phyloP scores from a whole-genome alignment of 208 protist genomes.

The Acanthamoeba triangularis region DNA sequence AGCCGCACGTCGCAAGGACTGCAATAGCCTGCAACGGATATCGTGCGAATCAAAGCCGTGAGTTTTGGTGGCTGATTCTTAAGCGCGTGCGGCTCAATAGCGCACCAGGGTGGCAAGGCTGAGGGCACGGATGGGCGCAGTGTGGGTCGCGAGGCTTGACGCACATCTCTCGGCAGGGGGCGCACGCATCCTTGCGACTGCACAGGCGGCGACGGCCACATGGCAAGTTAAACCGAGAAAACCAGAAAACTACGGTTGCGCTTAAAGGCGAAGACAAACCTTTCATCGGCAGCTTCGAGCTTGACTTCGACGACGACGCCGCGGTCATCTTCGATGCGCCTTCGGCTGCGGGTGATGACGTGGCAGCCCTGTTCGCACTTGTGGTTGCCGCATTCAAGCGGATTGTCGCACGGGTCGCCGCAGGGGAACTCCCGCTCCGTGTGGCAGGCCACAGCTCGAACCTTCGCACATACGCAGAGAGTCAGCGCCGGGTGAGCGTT shows the following conservation, averaged over 20 bases:
- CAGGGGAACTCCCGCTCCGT: constrained; percentile 6
- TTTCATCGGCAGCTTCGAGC: background rate
- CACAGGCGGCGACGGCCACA: background rate
- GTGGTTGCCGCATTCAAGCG: constrained; percentile 55
- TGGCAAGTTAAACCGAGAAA: background rate
- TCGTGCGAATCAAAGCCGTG: too few species aligned
- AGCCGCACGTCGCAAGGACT: constrained; percentile 6
- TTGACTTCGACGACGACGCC: constrained; percentile 24
- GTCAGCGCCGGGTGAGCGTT: too few species aligned
- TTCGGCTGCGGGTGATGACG: background rate
- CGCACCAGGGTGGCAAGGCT: constrained; percentile 24
- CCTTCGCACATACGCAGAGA: too few species aligned
- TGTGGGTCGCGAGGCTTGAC: background rate
- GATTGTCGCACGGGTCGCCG: constrained; percentile 48
- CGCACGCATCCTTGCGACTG: constrained; percentile 5
- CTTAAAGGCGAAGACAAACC: background rate
- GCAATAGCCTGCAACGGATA: constrained; percentile 1
- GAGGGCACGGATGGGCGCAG: constrained; percentile 42
- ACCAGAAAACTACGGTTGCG: background rate
- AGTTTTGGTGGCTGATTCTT: background rate
- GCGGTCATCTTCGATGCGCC: constrained; percentile 21
- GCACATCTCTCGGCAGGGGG: background rate
- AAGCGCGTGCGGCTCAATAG: too few species aligned
- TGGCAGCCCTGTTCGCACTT: background rate
- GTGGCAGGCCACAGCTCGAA: constrained; percentile 32